These are phyloP conservation scores for Aureoboletus auriporus DNA, from an alignment of 768 basidiomycete species.

Conservation along the genomic window DNA sequence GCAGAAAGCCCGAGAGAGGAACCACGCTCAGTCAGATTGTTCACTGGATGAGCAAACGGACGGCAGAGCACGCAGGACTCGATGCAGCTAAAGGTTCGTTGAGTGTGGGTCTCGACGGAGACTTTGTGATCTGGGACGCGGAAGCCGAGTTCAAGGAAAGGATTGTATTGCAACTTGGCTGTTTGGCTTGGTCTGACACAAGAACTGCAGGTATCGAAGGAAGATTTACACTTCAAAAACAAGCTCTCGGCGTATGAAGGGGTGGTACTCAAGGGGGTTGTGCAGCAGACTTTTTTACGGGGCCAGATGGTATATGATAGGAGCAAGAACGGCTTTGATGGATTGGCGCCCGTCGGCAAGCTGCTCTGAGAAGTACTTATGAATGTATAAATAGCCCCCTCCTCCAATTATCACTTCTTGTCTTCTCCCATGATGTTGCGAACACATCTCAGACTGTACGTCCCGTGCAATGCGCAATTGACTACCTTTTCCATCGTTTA, in stretches of 20 bases:
- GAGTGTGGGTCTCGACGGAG: conserved; percentile 73
- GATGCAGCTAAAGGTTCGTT: conserved; percentile 68
- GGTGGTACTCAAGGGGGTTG: conserved; percentile 61
- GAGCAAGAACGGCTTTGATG: conserved; percentile 33
- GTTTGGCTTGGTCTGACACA: conserved; percentile 4
- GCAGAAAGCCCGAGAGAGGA: conserved; percentile 44
- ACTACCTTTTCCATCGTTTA: background rate
- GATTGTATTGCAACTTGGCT: background rate
- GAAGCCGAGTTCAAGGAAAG: conserved; percentile 41
- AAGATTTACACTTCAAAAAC: conserved; percentile 84
- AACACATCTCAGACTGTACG: conserved; percentile 11
- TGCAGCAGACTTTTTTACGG: conserved; percentile 76
- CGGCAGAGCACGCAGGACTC: conserved; percentile 80
- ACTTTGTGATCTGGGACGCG: conserved; percentile 84
- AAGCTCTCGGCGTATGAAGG: conserved; percentile 91
- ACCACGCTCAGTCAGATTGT: conserved; percentile 59
- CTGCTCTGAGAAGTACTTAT: conserved; percentile 28
- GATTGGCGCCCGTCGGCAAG: conserved; percentile 32
- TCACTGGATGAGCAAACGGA: conserved; percentile 69
- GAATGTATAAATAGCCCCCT: background rate
- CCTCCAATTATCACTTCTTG: too few relatives aligned
- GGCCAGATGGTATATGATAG: conserved; percentile 64
- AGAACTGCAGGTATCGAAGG: conserved; percentile 60
- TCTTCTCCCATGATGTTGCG: conserved; percentile 6
- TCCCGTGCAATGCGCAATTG: background rate